Base-by-base conservation (phyloP, 2,329 filamentous ascomycete species). In the Botrytis galanthina region DNA sequence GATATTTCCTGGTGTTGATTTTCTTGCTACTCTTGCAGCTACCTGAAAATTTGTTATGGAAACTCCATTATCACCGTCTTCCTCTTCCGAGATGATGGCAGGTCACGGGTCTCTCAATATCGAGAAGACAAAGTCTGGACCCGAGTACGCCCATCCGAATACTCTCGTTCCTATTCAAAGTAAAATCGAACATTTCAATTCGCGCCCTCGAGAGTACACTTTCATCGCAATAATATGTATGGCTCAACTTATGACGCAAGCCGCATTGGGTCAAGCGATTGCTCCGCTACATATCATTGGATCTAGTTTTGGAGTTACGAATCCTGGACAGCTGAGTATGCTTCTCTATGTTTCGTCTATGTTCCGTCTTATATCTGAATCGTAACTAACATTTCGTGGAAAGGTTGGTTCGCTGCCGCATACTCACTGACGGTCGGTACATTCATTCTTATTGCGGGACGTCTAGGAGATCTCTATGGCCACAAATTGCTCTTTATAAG, bases 361-460 rank as follows among this genome's bases (percentile, higher is more conserved):
- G 8, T 10, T 37, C 22, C 44, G 12, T 10, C 12, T 32, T 14
- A 35, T 29, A 4, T 29, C 18, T 22, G 8, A 20, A n/a, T 16
- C 4, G 10, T 54, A 6, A 6, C 46, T 72, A 67, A 72, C 3
- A 37, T 32, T 32, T 12, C 2, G 3, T 37, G 26, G 3, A 16
- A 39, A 29, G 85, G 84, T 64, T 90, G 89, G 88, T 84, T 87
- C 64, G 83, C 88, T 18, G 88, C 87, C 0, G 87, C 87, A 1
- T 91, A 89, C 78, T 87, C 20, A 84, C 80, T 91, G 74, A 87
- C 86, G 0, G 85, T 87, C 75, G 84, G 87, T 4, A 83, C 86
- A 2, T 87, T 88, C 74, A 86, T 89, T 26, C 80, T 89, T 0
- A 82, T 87, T 4, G 84, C 83, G 10, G 87, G 87, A 9, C 84